A percentile compares a stretch with the other conserved stretches of the same genome.
Conservation (phyloP, 2,329 filamentous ascomycete species). For the Massarina eburnea region DNA sequence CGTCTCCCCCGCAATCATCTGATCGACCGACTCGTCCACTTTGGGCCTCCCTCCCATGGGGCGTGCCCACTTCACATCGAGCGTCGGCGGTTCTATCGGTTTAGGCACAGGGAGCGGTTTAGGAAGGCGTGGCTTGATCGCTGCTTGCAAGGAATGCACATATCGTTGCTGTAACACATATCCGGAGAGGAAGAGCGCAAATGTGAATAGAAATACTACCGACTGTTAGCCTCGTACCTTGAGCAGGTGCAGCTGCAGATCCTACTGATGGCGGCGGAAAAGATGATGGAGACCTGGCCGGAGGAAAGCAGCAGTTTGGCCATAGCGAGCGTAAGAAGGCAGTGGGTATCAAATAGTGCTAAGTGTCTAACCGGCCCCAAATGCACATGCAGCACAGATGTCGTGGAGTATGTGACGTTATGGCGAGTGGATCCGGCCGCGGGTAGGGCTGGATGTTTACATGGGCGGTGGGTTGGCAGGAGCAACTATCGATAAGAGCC, state of each 20-base stretch:
- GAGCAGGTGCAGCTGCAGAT: neutral
- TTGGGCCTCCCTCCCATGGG: conserved; percentile 30
- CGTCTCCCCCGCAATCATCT: conserved; percentile 34
- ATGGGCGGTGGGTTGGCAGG: conserved; percentile 12
- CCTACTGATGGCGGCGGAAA: conserved; percentile 65
- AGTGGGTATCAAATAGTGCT: conserved; percentile 20
- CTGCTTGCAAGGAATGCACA: conserved; percentile 72
- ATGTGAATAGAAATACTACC: conserved; percentile 71
- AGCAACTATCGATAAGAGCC: conserved; percentile 34
- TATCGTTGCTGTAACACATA: conserved; percentile 88
- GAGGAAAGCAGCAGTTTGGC: conserved; percentile 64
- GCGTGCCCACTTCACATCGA: conserved; percentile 42
- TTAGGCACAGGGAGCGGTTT: conserved; percentile 39
- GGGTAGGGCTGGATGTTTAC: conserved; percentile 21
- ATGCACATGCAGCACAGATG: conserved; percentile 9
- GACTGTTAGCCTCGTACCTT: conserved; percentile 9
- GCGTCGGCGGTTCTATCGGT: conserved; percentile 36
- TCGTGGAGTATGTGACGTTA: conserved; percentile 32
- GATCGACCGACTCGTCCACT: conserved; percentile 32
- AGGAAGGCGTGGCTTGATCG: conserved; percentile 61
- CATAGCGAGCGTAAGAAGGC: conserved; percentile 20
- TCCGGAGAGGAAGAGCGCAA: conserved; percentile 82
- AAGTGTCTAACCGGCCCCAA: conserved; percentile 19
- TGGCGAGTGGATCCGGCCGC: conserved; percentile 12
- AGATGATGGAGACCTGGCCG: conserved; percentile 68